Base-by-base conservation (phyloP, 495 filamentous ascomycete genomes). In the Pyronema domesticum region DNA sequence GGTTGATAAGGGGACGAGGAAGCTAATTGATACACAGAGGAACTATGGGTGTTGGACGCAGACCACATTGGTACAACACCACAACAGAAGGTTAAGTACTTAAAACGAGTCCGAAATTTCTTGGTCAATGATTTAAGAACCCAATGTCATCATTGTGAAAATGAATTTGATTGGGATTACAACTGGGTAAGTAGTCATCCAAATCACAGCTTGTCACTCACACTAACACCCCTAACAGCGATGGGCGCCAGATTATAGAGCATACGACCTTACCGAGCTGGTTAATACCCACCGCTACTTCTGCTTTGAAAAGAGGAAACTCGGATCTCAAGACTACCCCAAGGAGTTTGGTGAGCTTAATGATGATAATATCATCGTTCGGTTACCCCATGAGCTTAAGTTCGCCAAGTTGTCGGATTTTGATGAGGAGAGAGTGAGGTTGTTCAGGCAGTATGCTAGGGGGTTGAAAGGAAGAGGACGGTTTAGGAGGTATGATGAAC, bases 81-180 rank as follows among this genome's bases (percentile, higher is more conserved):
- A 13, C 18, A 51, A 18, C 19, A 51, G 6, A 17, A 11, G 9
- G 3, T 11, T 1, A 17, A 51, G 23, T 34, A 9, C 18, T 1
- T 37, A 14, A 30, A 13, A 15, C 18, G 13, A 33, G 30, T 51
- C 23, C 9, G 50, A 14, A 53, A 53, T 34, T 53, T 53, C 37
- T n/a, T 53, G 2, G 23, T 42, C 1, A 43, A 53, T n/a, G 50
- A 53, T 33, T 8, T 40, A 19, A 33, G 50, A 8, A 10, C 36
- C 1, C 35, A 40, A n/a, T 53, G 50, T 33, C 50, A 53, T 3
- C 50, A 53, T 34, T 53, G 50, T n/a, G 50, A 19, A 10, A 13
- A 50, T 13, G 10, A 8, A 13, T 36, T 50, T 11, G 47, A 50
- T 3, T 50, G 34, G 13, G 47, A 50, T n/a, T 50, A 50, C 17